Conservation (phyloP, 129 eudicot genomes). For the Flaveria linearis region DNA sequence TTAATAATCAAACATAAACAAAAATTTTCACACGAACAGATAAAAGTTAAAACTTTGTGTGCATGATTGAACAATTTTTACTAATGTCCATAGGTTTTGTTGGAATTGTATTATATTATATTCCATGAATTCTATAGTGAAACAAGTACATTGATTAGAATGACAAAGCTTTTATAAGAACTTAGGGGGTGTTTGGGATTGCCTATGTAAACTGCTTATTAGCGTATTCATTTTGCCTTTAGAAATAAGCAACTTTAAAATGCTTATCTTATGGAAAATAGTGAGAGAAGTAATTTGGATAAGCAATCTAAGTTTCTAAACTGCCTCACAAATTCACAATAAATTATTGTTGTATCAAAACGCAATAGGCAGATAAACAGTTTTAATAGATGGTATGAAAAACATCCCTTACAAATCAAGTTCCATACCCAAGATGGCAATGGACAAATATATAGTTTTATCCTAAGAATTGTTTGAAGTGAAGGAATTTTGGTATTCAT, state of each 20-base stretch:
- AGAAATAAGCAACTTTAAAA: not conserved
- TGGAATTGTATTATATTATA: not conserved
- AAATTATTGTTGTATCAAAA: not conserved
- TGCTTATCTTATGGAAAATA: not conserved
- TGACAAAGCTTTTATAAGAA: not conserved
- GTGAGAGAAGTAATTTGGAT: not conserved
- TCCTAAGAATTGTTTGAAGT: not conserved
- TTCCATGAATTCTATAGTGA: not conserved
- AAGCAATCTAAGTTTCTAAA: not conserved
- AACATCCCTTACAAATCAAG: not conserved
- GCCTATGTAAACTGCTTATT: not conserved
- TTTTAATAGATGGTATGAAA: not conserved
- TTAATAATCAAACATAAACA: not conserved
- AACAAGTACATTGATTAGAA: not conserved
- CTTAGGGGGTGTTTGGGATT: slow-evolving; percentile 1
- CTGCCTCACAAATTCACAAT: not conserved
- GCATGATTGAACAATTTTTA: slow-evolving; percentile 5
- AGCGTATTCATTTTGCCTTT: not conserved
- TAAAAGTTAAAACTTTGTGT: not conserved
- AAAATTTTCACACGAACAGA: not conserved
- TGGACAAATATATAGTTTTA: not conserved
- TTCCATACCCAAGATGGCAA: slow-evolving; percentile 9
- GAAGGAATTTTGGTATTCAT: not conserved
- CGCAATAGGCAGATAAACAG: not conserved
- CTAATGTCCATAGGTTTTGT: not conserved